A percentile compares a stretch with the other conserved stretches of the same genome.
Evolutionary conservation across 768 basidiomycete genomes (phyloP).

Genomic region (Pleurotus eryngii): DNA sequence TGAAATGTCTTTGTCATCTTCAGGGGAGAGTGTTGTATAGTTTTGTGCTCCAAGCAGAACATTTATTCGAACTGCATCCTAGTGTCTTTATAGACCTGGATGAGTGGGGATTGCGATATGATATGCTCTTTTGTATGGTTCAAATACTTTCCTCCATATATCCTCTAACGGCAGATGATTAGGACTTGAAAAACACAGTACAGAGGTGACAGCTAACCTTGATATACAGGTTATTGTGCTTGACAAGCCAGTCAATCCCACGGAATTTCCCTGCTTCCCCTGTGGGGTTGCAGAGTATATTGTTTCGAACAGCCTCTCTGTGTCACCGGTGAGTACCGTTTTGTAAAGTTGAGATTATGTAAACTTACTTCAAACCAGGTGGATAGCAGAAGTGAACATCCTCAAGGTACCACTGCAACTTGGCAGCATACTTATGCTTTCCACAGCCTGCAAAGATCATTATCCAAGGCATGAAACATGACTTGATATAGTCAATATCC

Average conservation of each 20-base stretch:
- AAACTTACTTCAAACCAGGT: constrained; percentile 4
- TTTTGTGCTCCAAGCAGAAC: constrained; percentile 22
- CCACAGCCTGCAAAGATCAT: constrained; percentile 23
- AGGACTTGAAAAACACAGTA: background rate
- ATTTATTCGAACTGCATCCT: constrained; percentile 20
- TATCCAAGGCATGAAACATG: constrained; percentile 21
- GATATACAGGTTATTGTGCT: constrained; percentile 39
- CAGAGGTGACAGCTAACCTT: constrained; percentile 21
- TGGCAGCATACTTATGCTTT: constrained; percentile 32
- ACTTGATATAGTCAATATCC: constrained; percentile 28
- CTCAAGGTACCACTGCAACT: constrained; percentile 23
- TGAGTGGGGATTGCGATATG: constrained; percentile 28
- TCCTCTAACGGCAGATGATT: constrained; percentile 5
- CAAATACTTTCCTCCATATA: constrained; percentile 30
- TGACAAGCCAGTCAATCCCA: constrained; percentile 13
- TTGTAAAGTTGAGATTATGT: background rate
- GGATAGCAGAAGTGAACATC: constrained; percentile 24
- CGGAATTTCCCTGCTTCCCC: constrained; percentile 26
- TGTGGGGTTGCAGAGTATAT: constrained; percentile 34
- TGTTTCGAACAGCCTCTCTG: constrained; percentile 23
- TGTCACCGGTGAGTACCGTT: background rate
- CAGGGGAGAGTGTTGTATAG: constrained; percentile 22
- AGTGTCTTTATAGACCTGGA: constrained; percentile 29
- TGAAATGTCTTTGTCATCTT: constrained; percentile 13
- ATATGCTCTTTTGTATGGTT: constrained; percentile 30